Percentiles rank a stretch among this genome's conserved stretches.
phyloP scores from a whole-genome alignment of 2,329 filamentous ascomycete genomes.

The Davidsoniella virescens region DNA sequence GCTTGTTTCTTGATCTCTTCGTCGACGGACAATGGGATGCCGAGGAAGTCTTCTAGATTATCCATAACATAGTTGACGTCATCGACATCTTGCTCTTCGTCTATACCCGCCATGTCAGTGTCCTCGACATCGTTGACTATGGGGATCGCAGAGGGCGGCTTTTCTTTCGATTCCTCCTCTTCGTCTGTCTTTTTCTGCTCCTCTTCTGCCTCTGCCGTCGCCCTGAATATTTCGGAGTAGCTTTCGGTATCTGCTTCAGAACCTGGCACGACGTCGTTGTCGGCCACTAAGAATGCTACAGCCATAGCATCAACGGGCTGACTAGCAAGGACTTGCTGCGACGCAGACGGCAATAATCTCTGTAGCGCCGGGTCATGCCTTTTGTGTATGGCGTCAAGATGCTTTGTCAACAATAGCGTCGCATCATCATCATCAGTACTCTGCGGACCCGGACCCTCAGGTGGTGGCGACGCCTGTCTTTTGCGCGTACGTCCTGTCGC shows the following conservation, averaged over 20 bases:
- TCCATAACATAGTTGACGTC: slow-evolving; percentile 30
- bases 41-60: slow-evolving; percentile 30
- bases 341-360: slow-evolving; percentile 25
- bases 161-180: slow-evolving; percentile 9
- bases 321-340: slow-evolving; percentile 26
- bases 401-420: slow-evolving; percentile 12
- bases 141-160: background rate
- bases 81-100: slow-evolving; percentile 23
- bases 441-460: background rate
- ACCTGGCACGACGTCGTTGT: slow-evolving; percentile 17
- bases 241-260: slow-evolving; percentile 8
- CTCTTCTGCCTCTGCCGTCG: slow-evolving; percentile 6
- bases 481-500: background rate
- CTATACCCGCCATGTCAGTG: slow-evolving; percentile 6
- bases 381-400: slow-evolving; percentile 4
- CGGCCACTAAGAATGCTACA: slow-evolving; percentile 31
- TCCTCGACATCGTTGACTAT: slow-evolving; percentile 1
- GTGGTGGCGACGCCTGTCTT: slow-evolving; percentile 6
- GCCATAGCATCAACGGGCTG: slow-evolving; percentile 31
- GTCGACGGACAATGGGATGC: slow-evolving; percentile 22
- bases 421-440: slow-evolving; percentile 12
- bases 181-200: slow-evolving; percentile 5
- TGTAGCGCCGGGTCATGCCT: background rate
- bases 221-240: slow-evolving; percentile 6
- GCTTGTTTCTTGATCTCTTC: slow-evolving; percentile 15